Evolutionary conservation across 2,329 filamentous ascomycete genomes (phyloP).

Genomic region (Penicillium sp.): DNA sequence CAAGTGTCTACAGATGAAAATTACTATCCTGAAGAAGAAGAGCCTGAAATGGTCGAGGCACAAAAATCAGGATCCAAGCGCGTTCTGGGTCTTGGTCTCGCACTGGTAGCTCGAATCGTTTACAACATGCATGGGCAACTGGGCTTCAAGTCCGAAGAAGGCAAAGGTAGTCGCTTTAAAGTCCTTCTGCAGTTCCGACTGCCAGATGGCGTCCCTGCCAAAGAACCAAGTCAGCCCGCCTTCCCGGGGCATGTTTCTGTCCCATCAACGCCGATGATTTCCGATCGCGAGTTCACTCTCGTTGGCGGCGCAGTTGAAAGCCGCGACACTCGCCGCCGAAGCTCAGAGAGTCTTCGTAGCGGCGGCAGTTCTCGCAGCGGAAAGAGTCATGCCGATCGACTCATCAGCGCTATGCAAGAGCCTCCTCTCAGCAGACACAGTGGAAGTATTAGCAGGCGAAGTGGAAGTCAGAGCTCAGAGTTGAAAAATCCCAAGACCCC

Average conservation of each 20-base stretch:
- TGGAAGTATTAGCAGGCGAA: conserved; percentile 11
- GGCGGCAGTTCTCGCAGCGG: conserved; percentile 32
- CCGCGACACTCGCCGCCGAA: conserved; percentile 15
- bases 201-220: conserved; percentile 34
- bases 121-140: conserved; percentile 89
- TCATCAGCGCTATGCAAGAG: conserved; percentile 42
- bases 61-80: conserved; percentile 26
- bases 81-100: conserved; percentile 74
- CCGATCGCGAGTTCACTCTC: conserved; percentile 37
- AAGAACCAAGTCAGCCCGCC: neutral
- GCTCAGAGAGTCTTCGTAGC: conserved; percentile 29
- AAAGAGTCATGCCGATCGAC: conserved; percentile 38
- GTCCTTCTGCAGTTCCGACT: conserved; percentile 71
- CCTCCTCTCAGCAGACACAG: conserved; percentile 21
- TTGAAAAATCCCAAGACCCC: conserved; percentile 1
- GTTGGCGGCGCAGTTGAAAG: conserved; percentile 25
- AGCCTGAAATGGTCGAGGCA: neutral
- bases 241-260: conserved; percentile 2
- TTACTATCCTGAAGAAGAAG: conserved; percentile 32
- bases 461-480: conserved; percentile 13
- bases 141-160: conserved; percentile 74
- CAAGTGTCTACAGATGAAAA: conserved; percentile 57
- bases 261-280: conserved; percentile 29
- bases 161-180: conserved; percentile 75
- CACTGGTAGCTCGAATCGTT: conserved; percentile 76